A percentile compares a stretch with the other conserved stretches of the same genome.
phyloP scores from a whole-genome alignment of 2,329 filamentous ascomycete genomes.

The Eutypa lata region DNA sequence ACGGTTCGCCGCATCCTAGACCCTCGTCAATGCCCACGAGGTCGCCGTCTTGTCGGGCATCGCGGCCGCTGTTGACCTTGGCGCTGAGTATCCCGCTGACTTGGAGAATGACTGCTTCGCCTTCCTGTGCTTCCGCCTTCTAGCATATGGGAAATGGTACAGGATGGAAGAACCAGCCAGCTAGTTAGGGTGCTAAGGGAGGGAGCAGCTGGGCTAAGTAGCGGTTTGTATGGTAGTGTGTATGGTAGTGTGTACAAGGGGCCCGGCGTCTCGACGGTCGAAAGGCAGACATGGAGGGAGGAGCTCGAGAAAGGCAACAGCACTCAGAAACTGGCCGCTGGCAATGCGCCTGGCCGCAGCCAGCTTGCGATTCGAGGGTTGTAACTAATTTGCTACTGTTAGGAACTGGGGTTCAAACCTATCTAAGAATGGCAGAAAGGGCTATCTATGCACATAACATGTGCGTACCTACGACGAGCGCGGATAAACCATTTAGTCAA shows the following conservation, averaged over 20 bases:
- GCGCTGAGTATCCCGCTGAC: conserved; percentile 61
- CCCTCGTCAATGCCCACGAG: conserved; percentile 65
- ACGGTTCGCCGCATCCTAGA: conserved; percentile 62
- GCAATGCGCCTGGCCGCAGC: conserved; percentile 29
- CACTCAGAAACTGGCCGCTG: conserved; percentile 31
- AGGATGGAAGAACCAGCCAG: conserved; percentile 23
- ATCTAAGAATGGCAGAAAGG: too few relatives aligned
- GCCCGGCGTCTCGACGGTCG: conserved; percentile 50
- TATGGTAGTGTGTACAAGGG: conserved; percentile 60
- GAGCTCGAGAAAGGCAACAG: conserved; percentile 34
- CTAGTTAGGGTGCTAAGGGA: conserved; percentile 37
- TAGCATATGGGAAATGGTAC: conserved; percentile 62
- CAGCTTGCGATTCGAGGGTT: conserved; percentile 21
- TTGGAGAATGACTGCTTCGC: conserved; percentile 61
- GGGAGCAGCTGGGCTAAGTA: conserved; percentile 56
- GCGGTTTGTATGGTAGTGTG: too few relatives aligned
- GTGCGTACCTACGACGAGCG: too few relatives aligned
- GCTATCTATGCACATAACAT: too few relatives aligned
- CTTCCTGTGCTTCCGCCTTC: conserved; percentile 54
- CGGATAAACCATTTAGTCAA: too few relatives aligned
- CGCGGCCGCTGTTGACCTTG: conserved; percentile 64
- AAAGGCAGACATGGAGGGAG: conserved; percentile 49
- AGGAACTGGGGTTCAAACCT: too few relatives aligned
- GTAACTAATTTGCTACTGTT: too few relatives aligned
- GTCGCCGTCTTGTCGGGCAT: conserved; percentile 66